These are phyloP conservation scores for Pleomassaria siparia DNA, from an alignment of 2,329 filamentous ascomycete genomes.

Conservation along the genomic window DNA sequence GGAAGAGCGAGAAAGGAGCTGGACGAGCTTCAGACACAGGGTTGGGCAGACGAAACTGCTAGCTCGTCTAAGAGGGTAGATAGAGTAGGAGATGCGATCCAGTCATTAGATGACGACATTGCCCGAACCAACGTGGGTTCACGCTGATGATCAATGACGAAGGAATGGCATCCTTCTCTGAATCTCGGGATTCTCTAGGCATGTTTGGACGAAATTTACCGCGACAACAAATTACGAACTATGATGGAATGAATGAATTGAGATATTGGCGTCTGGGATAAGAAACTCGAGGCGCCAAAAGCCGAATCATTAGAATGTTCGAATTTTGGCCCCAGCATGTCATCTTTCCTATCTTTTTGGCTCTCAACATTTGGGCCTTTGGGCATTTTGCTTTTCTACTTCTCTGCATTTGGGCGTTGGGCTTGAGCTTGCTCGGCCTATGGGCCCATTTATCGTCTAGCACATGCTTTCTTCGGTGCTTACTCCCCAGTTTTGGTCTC, in stretches of 20 bases:
- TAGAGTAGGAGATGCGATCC: neutral
- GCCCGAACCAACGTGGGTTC: neutral
- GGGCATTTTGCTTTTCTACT: neutral
- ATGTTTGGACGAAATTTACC: neutral
- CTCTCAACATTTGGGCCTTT: too few species aligned
- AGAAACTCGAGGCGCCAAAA: neutral
- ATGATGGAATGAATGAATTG: neutral
- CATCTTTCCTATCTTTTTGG: neutral
- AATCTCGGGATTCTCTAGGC: neutral
- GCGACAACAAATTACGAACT: neutral
- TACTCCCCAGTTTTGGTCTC: neutral
- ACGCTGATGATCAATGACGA: neutral
- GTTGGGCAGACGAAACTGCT: conserved; percentile 17
- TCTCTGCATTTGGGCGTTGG: neutral
- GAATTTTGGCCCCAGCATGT: neutral
- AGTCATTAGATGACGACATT: conserved; percentile 1
- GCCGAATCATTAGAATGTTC: neutral
- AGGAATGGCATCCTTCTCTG: neutral
- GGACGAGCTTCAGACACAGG: conserved; percentile 17
- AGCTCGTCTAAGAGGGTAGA: conserved; percentile 10
- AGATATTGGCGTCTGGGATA: neutral
- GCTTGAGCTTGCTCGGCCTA: neutral
- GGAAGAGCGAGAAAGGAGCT: conserved; percentile 33
- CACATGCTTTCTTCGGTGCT: neutral
- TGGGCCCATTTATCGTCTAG: too few species aligned